Conservation (phyloP, 2,329 filamentous ascomycete genomes). For the Drechslerella coelobrocha region DNA sequence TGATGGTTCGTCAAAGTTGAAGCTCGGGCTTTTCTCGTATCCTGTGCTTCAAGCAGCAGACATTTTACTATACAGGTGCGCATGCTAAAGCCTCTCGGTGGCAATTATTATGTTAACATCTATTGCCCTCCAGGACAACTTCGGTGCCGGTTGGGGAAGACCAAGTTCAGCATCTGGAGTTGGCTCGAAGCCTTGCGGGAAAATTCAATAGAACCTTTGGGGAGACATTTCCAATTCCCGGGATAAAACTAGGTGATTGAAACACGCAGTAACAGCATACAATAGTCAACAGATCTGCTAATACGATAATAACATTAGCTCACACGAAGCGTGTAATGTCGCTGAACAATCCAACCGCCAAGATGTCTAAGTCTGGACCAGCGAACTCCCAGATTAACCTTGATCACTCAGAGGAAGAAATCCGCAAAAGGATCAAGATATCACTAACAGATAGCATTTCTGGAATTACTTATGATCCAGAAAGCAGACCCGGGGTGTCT, state of each 20-base stretch:
- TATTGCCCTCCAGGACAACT: constrained; percentile 68
- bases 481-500: constrained; percentile 76
- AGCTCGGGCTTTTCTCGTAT: constrained; percentile 92
- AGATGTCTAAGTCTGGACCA: constrained; percentile 92
- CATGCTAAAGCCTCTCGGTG: not conserved
- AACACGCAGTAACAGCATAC: not conserved
- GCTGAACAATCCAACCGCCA: constrained; percentile 74
- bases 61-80: constrained; percentile 80
- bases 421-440: constrained; percentile 72
- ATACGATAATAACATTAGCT: constrained; percentile 60
- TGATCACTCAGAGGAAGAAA: constrained; percentile 71
- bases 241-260: constrained; percentile 73
- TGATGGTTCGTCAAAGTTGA: constrained; percentile 69
- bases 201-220: constrained; percentile 83
- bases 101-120: constrained; percentile 28
- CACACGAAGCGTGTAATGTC: constrained; percentile 89
- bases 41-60: constrained; percentile 95
- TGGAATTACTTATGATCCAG: constrained; percentile 75
- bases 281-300: not conserved
- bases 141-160: constrained; percentile 98
- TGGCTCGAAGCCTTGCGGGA: constrained; percentile 81
- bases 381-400: constrained; percentile 81
- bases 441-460: constrained; percentile 77
- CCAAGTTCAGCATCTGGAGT: constrained; percentile 91
- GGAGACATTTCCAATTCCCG: constrained; percentile 69